These are phyloP conservation scores for Suhomyces maxii DNA, from an alignment of 1,139 yeast genomes.

Conservation along the genomic window DNA sequence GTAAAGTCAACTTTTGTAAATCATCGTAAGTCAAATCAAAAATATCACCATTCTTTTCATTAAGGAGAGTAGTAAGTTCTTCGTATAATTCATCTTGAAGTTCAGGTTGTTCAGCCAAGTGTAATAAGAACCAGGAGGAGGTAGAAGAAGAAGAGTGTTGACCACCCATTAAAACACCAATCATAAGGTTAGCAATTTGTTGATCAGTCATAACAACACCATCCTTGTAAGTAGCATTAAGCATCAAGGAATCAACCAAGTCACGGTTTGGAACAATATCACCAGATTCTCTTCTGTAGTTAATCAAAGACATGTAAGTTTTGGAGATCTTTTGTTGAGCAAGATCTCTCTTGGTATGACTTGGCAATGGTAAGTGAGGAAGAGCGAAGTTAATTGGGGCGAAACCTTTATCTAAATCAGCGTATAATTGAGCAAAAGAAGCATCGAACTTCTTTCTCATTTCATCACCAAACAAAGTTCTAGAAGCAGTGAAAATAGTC, in stretches of 20 bases:
- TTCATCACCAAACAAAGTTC: slow-evolving; percentile 88
- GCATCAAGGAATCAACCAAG: slow-evolving; percentile 84
- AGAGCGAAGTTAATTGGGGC: slow-evolving; percentile 95
- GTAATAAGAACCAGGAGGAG: slow-evolving; percentile 91
- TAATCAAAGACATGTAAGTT: slow-evolving; percentile 79
- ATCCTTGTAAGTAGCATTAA: slow-evolving; percentile 82
- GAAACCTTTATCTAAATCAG: slow-evolving; percentile 95
- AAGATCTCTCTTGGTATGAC: slow-evolving; percentile 77
- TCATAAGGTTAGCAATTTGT: slow-evolving; percentile 89
- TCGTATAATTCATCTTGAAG: slow-evolving; percentile 75
- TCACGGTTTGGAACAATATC: slow-evolving; percentile 81
- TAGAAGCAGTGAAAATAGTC: slow-evolving; percentile 93
- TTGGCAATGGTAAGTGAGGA: slow-evolving; percentile 89
- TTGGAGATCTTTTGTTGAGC: slow-evolving; percentile 81
- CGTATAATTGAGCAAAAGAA: slow-evolving; percentile 79
- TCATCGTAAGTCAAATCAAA: slow-evolving; percentile 75
- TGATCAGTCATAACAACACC: slow-evolving; percentile 93
- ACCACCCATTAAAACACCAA: slow-evolving; percentile 98
- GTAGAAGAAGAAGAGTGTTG: slow-evolving; percentile 98
- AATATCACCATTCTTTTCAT: slow-evolving; percentile 39
- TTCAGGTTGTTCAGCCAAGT: slow-evolving; percentile 82
- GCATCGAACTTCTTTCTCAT: slow-evolving; percentile 81
- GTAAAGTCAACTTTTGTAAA: slow-evolving; percentile 75
- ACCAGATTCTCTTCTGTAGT: slow-evolving; percentile 67
- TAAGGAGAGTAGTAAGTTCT: slow-evolving; percentile 69